Evolutionary conservation across 202 grass and related monocot species (phyloP), one percentile per base, ranked within the genome.

Genomic region (Setaria italica): DNA sequence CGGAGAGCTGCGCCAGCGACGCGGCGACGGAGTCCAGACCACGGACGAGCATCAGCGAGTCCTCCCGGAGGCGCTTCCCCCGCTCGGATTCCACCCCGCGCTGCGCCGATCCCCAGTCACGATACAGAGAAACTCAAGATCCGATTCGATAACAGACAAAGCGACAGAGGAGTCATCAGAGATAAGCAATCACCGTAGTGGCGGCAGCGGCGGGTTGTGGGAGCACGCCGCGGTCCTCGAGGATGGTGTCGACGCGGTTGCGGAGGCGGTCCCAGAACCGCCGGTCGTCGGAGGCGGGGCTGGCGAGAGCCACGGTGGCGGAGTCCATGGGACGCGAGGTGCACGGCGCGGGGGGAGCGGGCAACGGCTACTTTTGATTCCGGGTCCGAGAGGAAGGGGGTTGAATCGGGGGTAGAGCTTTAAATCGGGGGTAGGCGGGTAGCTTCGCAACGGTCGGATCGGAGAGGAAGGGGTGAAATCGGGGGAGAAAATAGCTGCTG

Each of bases 1-100:
- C 85, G 20, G 97, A 96, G 60, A 99, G 90, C 66, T 94, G 91
- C 39, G 90, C 74, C 56, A 99, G 94, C 1, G 91, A 92, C 8
- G 91, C 89, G 20, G 93, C 86, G 19, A 99, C 97, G 19, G 97
- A 99, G 74, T 99, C 93, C 46, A 99, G 91, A 32, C 97, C 97
- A 56, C 88, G 86, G 64, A 96, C 57, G 49, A 99, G 91, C 62
- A 96, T 94, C 73, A 92, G 70, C 11, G 97, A 94, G 81, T 94
- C 97, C 72, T 96, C 91, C 50, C 93, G 88, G 41, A 92, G 82
- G 79, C 97, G 84, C 90, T 99, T 99, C 13, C 90, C 90, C 5
- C 90, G 67, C 58, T 92, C 90, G 9, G 93, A 91, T 39, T 90
- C 90, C 46, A 42, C 58, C 57, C 15, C 85, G 62, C 67, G 77